A percentile compares a stretch with the other conserved stretches of the same genome.
phyloP scores from a whole-genome alignment of 129 eudicot genomes.

The Oenanthe sinensis region DNA sequence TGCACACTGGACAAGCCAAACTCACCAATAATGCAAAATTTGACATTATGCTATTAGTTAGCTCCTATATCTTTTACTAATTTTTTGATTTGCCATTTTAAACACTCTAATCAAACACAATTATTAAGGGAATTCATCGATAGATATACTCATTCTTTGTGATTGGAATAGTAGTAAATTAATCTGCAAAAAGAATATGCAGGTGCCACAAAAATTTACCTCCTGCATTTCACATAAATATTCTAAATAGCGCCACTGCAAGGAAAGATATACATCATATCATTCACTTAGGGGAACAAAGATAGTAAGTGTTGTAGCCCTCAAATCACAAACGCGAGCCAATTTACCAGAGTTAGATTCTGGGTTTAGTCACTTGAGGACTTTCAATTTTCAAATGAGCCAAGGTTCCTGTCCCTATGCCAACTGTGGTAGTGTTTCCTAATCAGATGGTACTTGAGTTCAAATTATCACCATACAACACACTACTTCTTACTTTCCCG shows the following conservation, averaged over 20 bases:
- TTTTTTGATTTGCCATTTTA: background rate
- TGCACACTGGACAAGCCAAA: background rate
- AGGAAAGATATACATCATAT: background rate
- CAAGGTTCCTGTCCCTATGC: background rate
- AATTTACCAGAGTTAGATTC: background rate
- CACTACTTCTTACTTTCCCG: background rate
- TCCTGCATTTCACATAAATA: background rate
- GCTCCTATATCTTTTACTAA: background rate
- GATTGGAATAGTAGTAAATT: background rate
- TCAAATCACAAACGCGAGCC: background rate
- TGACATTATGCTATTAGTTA: background rate
- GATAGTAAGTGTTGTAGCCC: background rate
- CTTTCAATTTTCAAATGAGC: background rate
- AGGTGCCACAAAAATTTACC: background rate
- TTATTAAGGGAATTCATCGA: background rate
- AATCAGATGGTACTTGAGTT: background rate
- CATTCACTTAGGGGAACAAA: background rate
- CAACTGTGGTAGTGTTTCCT: background rate
- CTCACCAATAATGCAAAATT: background rate
- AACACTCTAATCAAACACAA: background rate
- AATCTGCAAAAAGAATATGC: background rate
- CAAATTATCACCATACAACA: background rate
- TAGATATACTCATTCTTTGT: background rate
- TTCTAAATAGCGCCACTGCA: background rate
- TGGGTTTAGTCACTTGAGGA: background rate